Percentiles rank a stretch among this genome's conserved stretches.
Evolutionary conservation across 495 filamentous ascomycete species (phyloP).

Genomic region (Evernia prunastri): DNA sequence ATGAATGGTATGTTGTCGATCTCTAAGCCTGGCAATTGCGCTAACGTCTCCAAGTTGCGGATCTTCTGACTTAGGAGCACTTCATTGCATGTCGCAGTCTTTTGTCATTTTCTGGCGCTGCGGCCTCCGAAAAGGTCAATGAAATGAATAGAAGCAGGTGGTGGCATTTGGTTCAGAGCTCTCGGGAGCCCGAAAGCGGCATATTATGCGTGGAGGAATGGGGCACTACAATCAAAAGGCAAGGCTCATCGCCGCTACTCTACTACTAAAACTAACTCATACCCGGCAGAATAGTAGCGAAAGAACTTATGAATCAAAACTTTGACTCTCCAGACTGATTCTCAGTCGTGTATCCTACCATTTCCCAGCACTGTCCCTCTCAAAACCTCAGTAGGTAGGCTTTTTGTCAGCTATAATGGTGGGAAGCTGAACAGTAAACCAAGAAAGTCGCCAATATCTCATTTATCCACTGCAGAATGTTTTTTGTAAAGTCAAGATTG

Average conservation of each 20-base stretch:
- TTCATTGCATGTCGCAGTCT: too few species aligned
- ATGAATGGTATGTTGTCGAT: conserved; percentile 64
- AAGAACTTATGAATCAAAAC: neutral
- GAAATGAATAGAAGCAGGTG: neutral
- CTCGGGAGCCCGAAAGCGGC: neutral
- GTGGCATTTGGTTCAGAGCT: neutral
- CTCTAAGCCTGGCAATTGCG: neutral
- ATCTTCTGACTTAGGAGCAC: conserved; percentile 42
- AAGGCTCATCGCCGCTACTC: neutral
- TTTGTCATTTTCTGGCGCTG: neutral
- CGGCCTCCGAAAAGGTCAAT: neutral
- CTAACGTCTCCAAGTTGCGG: conserved; percentile 44
- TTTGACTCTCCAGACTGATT: neutral
- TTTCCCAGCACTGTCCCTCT: neutral
- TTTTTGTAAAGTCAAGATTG: neutral
- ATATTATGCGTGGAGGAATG: conserved; percentile 13
- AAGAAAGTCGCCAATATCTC: neutral
- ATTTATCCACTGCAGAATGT: neutral
- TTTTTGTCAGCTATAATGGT: neutral
- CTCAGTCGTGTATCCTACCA: neutral
- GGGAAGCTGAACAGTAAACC: neutral
- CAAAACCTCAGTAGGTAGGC: neutral
- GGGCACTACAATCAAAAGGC: neutral
- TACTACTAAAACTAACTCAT: neutral
- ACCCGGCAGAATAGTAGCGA: neutral